Evolutionary conservation across 495 filamentous ascomycete genomes (phyloP).

Genomic region (Usnea hakonensis): DNA sequence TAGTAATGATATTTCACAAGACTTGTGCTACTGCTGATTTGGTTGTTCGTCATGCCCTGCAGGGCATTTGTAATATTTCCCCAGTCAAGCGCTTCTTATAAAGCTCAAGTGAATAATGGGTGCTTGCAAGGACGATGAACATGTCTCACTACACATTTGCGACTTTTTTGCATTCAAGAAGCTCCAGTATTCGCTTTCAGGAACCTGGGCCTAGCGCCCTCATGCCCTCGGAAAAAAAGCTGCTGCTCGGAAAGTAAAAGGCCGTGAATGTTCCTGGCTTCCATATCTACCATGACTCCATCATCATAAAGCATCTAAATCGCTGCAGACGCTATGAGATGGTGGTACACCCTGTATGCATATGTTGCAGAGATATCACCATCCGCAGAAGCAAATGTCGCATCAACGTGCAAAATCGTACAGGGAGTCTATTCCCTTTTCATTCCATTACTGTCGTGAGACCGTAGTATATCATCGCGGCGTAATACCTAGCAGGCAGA

Average conservation of each 20-base stretch:
- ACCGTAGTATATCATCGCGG: not conserved
- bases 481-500: slow-evolving; percentile 47
- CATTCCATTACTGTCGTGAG: not conserved
- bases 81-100: no score
- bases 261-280: not conserved
- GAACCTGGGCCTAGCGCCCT: not conserved
- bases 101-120: no score
- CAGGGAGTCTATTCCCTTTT: not conserved
- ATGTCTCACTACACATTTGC: not conserved
- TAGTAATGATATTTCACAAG: no score
- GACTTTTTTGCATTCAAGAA: not conserved
- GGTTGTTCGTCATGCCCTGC: no score
- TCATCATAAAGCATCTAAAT: slow-evolving; percentile 3
- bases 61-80: no score
- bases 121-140: not conserved
- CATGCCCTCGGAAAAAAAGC: not conserved
- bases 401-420: slow-evolving; percentile 6
- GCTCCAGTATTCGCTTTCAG: not conserved
- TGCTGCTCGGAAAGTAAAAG: not conserved
- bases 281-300: not conserved
- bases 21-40: no score
- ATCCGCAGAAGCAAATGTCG: not conserved
- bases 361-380: slow-evolving; percentile 3
- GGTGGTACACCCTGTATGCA: slow-evolving; percentile 3
- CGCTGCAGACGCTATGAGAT: not conserved